These are phyloP conservation scores for Mesembryanthemum crystallinum DNA, from an alignment of 148 eudicot genomes.

Conservation along the genomic window DNA sequence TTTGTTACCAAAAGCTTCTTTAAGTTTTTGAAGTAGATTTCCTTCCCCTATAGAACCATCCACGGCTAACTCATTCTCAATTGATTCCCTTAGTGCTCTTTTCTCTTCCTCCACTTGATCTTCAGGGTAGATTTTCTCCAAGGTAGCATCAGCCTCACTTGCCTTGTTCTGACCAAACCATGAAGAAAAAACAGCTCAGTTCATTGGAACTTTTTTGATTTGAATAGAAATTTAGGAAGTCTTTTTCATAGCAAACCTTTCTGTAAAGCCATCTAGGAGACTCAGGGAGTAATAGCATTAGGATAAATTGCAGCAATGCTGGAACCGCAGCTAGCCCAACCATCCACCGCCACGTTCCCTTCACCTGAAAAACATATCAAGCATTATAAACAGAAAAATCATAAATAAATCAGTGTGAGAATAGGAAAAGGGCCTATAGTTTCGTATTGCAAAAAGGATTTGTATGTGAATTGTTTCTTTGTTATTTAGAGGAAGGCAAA, in stretches of 20 bases:
- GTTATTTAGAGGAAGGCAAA: too few relatives aligned
- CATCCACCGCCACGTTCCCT: constrained; percentile 29
- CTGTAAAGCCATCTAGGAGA: constrained; percentile 31
- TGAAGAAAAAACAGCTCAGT: not conserved
- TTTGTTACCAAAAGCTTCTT: constrained; percentile 38
- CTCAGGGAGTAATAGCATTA: constrained; percentile 22
- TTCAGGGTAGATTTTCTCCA: constrained; percentile 52
- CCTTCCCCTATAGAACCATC: constrained; percentile 35
- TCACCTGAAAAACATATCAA: constrained; percentile 9
- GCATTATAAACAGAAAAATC: too few relatives aligned
- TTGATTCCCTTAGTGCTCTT: constrained; percentile 37
- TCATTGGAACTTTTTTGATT: not conserved
- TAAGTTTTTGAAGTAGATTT: constrained; percentile 34
- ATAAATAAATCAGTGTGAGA: too few relatives aligned
- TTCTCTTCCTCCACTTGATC: constrained; percentile 55
- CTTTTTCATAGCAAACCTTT: not conserved
- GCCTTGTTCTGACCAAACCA: constrained; percentile 31
- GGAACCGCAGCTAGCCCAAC: constrained; percentile 28
- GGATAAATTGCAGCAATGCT: constrained; percentile 26
- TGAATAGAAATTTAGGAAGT: not conserved
- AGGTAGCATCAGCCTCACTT: constrained; percentile 44
- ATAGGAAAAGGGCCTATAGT: too few relatives aligned
- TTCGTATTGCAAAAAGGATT: too few relatives aligned
- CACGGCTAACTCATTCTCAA: constrained; percentile 44
- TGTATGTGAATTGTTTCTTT: too few relatives aligned